Percentiles rank a stretch among this genome's conserved stretches.
These are phyloP conservation scores for Akanthomyces dipterigenus DNA, from an alignment of 2,329 filamentous ascomycete species.

Conservation along the genomic window DNA sequence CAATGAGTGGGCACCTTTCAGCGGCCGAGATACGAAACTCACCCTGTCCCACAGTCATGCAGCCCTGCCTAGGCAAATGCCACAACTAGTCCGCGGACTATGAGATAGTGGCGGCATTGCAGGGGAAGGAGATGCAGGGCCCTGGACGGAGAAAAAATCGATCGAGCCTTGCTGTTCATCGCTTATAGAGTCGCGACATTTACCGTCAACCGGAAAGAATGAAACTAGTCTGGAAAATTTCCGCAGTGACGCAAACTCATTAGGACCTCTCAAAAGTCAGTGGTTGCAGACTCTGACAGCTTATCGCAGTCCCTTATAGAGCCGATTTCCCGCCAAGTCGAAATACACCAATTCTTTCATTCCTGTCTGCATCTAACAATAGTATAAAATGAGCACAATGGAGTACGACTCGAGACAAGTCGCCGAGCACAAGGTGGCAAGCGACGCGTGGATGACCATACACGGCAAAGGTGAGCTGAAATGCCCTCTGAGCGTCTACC, in stretches of 20 bases:
- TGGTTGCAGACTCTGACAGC: not conserved
- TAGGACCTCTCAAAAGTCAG: not conserved
- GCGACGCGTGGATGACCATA: constrained; percentile 48
- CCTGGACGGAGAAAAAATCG: not conserved
- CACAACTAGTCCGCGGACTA: not conserved
- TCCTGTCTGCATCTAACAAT: not conserved
- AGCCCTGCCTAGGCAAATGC: not conserved
- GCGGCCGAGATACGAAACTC: not conserved
- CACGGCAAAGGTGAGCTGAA: constrained; percentile 40
- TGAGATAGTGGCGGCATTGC: not conserved
- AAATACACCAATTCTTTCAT: not conserved
- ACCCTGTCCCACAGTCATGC: not conserved
- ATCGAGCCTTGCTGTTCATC: not conserved
- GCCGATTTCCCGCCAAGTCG: not conserved
- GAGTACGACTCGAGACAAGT: constrained; percentile 34
- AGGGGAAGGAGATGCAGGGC: constrained; percentile 1
- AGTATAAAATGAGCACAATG: constrained; percentile 1
- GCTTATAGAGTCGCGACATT: not conserved
- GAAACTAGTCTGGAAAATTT: not conserved
- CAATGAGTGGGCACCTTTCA: not conserved
- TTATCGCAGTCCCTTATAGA: too few species aligned
- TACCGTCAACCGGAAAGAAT: not conserved
- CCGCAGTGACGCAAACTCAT: not conserved
- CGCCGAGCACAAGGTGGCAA: constrained; percentile 39
- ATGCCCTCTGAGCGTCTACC: not conserved